Conservation (phyloP, 768 basidiomycete species). For the Cystoderma amianthinum region DNA sequence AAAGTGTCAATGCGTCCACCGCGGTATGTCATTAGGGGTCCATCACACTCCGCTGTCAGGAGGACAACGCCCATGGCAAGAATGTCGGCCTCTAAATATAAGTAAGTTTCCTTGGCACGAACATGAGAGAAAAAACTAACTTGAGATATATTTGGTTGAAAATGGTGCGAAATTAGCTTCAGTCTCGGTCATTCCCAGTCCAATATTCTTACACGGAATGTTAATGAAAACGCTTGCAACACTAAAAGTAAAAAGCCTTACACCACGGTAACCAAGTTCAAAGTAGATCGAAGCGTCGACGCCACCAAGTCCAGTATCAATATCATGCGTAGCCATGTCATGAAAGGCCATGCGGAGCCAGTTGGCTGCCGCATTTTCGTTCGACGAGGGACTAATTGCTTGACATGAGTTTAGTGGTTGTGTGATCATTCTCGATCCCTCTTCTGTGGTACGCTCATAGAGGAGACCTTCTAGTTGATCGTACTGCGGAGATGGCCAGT, state of each 20-base stretch:
- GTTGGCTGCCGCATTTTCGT: conserved; percentile 20
- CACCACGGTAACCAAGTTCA: conserved; percentile 34
- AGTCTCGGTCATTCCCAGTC: conserved; percentile 36
- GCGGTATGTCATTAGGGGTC: conserved; percentile 21
- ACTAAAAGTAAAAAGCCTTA: no score
- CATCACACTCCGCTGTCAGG: conserved; percentile 20
- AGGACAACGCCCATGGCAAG: conserved; percentile 27
- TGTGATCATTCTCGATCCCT: conserved; percentile 18
- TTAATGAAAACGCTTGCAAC: background rate
- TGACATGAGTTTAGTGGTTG: conserved; percentile 16
- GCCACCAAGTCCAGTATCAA: conserved; percentile 37
- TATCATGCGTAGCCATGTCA: conserved; percentile 41
- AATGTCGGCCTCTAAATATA: conserved; percentile 38
- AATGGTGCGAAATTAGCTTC: conserved; percentile 32
- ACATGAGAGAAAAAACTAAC: conserved; percentile 12
- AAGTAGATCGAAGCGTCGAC: conserved; percentile 43
- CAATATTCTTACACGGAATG: conserved; percentile 34
- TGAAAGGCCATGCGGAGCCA: conserved; percentile 41
- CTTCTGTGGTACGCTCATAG: conserved; percentile 23
- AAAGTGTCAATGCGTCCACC: conserved; percentile 26
- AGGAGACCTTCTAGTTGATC: conserved; percentile 24
- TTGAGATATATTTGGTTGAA: conserved; percentile 35
- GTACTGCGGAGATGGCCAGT: conserved; percentile 29
- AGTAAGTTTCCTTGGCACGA: background rate
- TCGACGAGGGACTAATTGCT: conserved; percentile 22